Conservation (phyloP, 768 basidiomycete genomes). For the Inosperma sp. region DNA sequence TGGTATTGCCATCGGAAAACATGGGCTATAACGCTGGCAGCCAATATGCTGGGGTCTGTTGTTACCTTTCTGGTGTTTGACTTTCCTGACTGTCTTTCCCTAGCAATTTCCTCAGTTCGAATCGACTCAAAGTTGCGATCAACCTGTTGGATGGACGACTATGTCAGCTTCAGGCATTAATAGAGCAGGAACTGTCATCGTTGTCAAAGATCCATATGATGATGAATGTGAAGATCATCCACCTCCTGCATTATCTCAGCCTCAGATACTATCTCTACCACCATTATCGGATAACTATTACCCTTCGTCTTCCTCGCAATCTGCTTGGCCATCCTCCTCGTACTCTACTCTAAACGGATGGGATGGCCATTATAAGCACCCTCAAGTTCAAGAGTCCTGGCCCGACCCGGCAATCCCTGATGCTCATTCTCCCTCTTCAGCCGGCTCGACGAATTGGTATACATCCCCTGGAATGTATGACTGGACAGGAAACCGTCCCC, state of each 20-base stretch:
- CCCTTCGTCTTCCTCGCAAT: conserved; percentile 9
- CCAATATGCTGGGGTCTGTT: conserved; percentile 26
- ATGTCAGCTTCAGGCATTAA: conserved; percentile 14
- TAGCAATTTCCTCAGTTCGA: conserved; percentile 22
- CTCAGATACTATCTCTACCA: conserved; percentile 16
- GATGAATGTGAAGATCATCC: conserved; percentile 19
- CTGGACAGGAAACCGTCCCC: conserved; percentile 14
- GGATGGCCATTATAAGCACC: conserved; percentile 31
- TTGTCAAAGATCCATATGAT: conserved; percentile 27
- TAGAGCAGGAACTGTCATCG: conserved; percentile 22
- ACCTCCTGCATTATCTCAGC: conserved; percentile 12
- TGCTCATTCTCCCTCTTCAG: background rate
- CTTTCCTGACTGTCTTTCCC: conserved; percentile 5
- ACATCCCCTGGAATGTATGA: conserved; percentile 7
- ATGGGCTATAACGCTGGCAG: conserved; percentile 26
- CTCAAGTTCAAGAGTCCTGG: conserved; percentile 11
- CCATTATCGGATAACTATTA: conserved; percentile 18
- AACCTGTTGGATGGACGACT: conserved; percentile 23
- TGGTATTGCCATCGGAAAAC: conserved; percentile 13
- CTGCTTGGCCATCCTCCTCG: conserved; percentile 24
- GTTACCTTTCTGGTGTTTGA: background rate
- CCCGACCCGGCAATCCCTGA: conserved; percentile 3
- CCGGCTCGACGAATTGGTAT: conserved; percentile 17
- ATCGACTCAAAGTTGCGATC: conserved; percentile 17
- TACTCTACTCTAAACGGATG: conserved; percentile 38